Evolutionary conservation across 169 alveolate species (phyloP).

Genomic region (Babesia ovata): DNA sequence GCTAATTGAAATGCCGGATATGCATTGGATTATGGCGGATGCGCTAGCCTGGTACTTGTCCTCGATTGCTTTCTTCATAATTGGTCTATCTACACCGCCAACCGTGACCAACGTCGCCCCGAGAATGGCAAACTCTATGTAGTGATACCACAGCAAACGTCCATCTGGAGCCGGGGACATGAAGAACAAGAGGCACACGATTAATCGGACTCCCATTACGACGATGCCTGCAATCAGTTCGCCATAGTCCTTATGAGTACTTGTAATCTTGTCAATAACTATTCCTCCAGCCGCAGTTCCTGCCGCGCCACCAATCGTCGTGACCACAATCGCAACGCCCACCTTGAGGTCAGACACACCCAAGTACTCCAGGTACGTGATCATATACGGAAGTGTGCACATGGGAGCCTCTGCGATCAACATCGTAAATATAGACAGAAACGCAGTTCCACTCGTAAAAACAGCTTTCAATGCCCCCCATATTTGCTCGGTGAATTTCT

Average conservation of each 20-base stretch:
- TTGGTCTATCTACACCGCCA: slow-evolving; percentile 87
- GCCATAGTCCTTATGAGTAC: slow-evolving; percentile 81
- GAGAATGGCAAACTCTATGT: slow-evolving; percentile 72
- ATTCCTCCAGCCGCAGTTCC: slow-evolving; percentile 90
- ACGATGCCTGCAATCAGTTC: slow-evolving; percentile 83
- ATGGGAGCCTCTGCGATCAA: slow-evolving; percentile 87
- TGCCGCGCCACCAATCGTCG: slow-evolving; percentile 83
- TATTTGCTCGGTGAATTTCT: background rate
- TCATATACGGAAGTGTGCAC: slow-evolving; percentile 85
- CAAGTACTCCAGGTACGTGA: slow-evolving; percentile 88
- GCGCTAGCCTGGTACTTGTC: slow-evolving; percentile 87
- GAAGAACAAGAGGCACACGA: slow-evolving; percentile 72
- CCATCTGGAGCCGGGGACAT: slow-evolving; percentile 66
- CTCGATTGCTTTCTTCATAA: slow-evolving; percentile 85
- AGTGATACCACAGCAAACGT: slow-evolving; percentile 48
- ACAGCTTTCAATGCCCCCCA: slow-evolving; percentile 1
- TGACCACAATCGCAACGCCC: slow-evolving; percentile 81
- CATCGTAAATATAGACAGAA: slow-evolving; percentile 30
- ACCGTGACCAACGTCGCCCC: slow-evolving; percentile 89
- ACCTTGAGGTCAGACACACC: slow-evolving; percentile 85
- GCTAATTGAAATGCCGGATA: slow-evolving; percentile 88
- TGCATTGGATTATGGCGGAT: slow-evolving; percentile 79
- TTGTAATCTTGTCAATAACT: slow-evolving; percentile 80
- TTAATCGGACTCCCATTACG: slow-evolving; percentile 74
- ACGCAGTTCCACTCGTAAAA: slow-evolving; percentile 28